Evolutionary conservation across 495 filamentous ascomycete species (phyloP).

Genomic region (Copromyces sp.): DNA sequence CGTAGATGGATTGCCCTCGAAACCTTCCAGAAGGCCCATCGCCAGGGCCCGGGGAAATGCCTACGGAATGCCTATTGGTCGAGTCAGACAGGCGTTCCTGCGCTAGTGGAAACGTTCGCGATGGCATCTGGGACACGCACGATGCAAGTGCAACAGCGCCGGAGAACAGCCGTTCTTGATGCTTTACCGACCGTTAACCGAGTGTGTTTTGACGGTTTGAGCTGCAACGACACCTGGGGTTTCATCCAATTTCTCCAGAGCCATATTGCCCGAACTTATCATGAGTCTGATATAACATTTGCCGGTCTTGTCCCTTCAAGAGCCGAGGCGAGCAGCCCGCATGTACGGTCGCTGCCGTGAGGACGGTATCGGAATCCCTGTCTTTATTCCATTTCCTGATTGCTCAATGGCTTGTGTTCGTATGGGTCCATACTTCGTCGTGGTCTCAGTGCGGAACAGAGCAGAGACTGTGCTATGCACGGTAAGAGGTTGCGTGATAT

Average conservation of each 20-base stretch:
- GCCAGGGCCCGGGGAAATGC: neutral
- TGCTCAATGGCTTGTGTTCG: neutral
- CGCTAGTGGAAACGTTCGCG: neutral
- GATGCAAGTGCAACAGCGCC: neutral
- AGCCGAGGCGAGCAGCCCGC: neutral
- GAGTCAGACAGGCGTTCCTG: neutral
- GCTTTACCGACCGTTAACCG: neutral
- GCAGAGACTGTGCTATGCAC: neutral
- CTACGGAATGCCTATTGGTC: neutral
- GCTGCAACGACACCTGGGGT: neutral
- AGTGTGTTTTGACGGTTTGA: neutral
- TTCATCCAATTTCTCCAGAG: neutral
- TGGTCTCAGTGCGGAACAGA: neutral
- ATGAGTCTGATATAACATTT: neutral
- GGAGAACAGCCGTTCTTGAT: neutral
- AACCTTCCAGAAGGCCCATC: neutral
- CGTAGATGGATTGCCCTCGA: neutral
- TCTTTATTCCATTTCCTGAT: neutral
- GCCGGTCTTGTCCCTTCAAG: neutral
- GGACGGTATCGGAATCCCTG: neutral
- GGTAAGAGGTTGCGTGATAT: neutral
- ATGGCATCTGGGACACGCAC: neutral
- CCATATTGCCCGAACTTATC: neutral
- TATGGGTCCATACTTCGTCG: neutral
- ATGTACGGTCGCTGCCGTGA: neutral